These are phyloP conservation scores for Polygonum aviculare DNA, from an alignment of 148 eudicot genomes.

Conservation along the genomic window DNA sequence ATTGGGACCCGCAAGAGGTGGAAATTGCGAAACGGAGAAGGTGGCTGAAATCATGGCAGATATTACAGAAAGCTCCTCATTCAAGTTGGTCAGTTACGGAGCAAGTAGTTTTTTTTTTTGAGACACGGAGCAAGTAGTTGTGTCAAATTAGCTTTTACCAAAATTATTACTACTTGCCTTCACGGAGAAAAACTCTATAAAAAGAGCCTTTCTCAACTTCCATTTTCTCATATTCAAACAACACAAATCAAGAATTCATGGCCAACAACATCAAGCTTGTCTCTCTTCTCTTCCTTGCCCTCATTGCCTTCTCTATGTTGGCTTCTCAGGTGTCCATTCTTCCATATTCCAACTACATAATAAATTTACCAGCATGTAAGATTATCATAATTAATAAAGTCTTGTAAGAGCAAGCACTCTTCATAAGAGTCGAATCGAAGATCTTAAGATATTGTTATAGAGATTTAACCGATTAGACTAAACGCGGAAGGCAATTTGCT, in stretches of 20 bases:
- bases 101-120: neutral
- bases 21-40: neutral
- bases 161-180: neutral
- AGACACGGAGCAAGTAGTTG: neutral
- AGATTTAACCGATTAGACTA: no score
- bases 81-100: neutral
- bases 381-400: neutral
- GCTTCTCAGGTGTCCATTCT: neutral
- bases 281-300: neutral
- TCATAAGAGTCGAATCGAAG: no score
- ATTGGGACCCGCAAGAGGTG: neutral
- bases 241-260: neutral
- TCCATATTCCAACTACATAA: neutral
- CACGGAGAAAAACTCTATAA: neutral
- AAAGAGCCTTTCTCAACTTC: neutral
- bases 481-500: no score
- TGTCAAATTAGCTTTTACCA: no score
- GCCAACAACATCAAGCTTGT: neutral
- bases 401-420: no score
- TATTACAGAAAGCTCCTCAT: neutral
- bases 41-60: slow-evolving; percentile 6
- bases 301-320: neutral
- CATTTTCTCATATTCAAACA: neutral
- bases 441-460: no score
- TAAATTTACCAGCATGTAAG: no score